A percentile compares a stretch with the other conserved stretches of the same genome.
These are phyloP conservation scores for Hypoxylon fuscum DNA, from an alignment of 495 filamentous ascomycete genomes.

Conservation along the genomic window DNA sequence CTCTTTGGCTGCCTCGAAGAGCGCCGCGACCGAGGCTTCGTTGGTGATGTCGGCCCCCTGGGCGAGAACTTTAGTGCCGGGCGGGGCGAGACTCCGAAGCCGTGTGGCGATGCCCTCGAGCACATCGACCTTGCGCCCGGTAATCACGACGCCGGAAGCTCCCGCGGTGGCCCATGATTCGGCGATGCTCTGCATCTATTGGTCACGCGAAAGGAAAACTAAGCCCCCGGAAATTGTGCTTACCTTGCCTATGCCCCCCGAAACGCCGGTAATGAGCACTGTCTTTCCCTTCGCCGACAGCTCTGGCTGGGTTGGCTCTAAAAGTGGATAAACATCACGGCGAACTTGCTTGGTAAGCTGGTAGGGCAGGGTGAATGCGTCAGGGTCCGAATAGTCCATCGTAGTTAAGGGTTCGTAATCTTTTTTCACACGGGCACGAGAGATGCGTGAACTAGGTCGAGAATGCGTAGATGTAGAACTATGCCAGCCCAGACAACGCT, in stretches of 20 bases:
- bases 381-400: conserved; percentile 30
- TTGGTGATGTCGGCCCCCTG: conserved; percentile 47
- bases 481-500: no score
- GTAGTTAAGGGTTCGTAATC: conserved; percentile 15
- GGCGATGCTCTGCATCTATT: conserved; percentile 30
- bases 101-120: no score
- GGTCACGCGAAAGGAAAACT: no score
- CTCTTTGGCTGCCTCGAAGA: conserved; percentile 47
- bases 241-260: conserved; percentile 48
- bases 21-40: conserved; percentile 40
- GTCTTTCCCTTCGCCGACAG: conserved; percentile 52
- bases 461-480: no score
- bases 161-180: conserved; percentile 43
- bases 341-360: no score
- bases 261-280: conserved; percentile 53
- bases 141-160: conserved; percentile 47
- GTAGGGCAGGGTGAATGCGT: conserved; percentile 34
- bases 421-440: conserved; percentile 11
- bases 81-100: conserved; percentile 31
- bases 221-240: not conserved
- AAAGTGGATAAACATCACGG: conserved; percentile 48
- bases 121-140: no score
- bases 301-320: conserved; percentile 46
- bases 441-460: conserved; percentile 11
- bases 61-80: conserved; percentile 38